phyloP scores from a whole-genome alignment of 352 stramenopile species.

The Pythium grandisporangium region DNA sequence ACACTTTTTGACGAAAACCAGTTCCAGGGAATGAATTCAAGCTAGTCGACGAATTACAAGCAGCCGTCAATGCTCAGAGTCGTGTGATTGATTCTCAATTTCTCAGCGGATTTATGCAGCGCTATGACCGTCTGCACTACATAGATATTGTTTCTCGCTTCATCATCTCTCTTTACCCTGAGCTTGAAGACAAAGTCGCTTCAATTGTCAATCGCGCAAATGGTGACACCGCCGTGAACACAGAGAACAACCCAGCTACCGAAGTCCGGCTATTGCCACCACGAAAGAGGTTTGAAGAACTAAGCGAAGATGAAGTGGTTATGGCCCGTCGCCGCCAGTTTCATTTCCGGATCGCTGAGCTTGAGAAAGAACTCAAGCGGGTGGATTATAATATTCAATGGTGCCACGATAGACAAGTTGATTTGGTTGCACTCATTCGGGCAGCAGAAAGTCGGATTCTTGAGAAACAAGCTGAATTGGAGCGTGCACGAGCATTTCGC shows the following conservation, averaged over 20 bases:
- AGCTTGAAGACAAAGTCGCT: conserved; percentile 35
- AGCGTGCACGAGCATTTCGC: conserved; percentile 54
- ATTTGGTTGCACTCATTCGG: conserved; percentile 64
- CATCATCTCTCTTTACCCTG: conserved; percentile 43
- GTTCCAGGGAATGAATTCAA: conserved; percentile 53
- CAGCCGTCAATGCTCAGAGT: conserved; percentile 61
- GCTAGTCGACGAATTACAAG: conserved; percentile 68
- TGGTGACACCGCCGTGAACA: conserved; percentile 5
- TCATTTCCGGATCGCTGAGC: conserved; percentile 61
- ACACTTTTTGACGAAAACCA: conserved; percentile 10
- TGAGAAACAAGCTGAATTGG: conserved; percentile 74
- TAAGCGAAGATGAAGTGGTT: conserved; percentile 40
- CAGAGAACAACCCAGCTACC: neutral
- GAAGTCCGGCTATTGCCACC: neutral
- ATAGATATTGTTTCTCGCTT: conserved; percentile 56
- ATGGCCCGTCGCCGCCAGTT: conserved; percentile 56
- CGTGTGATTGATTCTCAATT: conserved; percentile 67
- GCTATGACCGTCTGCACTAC: conserved; percentile 63
- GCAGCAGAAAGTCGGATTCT: conserved; percentile 52
- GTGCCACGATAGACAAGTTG: conserved; percentile 55
- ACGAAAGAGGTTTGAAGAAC: conserved; percentile 30
- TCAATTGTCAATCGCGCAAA: conserved; percentile 25
- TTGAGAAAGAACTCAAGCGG: conserved; percentile 40
- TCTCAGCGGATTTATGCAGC: conserved; percentile 75
- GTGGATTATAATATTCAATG: conserved; percentile 73